Conservation (phyloP, 768 basidiomycete genomes). For the Lyophyllum semitale region DNA sequence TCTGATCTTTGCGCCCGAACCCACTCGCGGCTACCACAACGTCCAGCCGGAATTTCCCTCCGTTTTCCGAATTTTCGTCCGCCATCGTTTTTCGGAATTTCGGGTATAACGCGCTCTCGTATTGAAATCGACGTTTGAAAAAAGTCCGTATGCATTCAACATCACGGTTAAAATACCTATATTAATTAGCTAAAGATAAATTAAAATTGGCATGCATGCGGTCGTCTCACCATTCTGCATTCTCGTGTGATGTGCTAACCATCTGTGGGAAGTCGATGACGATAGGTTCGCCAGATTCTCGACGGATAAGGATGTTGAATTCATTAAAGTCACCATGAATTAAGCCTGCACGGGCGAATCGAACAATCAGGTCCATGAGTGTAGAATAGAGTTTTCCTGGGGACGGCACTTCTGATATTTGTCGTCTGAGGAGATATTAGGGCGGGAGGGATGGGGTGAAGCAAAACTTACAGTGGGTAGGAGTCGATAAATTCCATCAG, state of each 20-base stretch:
- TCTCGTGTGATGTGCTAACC: constrained; percentile 95
- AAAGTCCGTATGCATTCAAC: constrained; percentile 95
- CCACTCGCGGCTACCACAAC: constrained; percentile 94
- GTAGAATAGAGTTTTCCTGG: constrained; percentile 90
- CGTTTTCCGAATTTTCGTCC: constrained; percentile 38
- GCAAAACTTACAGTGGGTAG: constrained; percentile 77
- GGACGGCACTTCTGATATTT: constrained; percentile 79
- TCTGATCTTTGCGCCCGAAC: constrained; percentile 83
- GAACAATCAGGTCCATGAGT: constrained; percentile 95
- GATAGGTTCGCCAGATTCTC: constrained; percentile 72
- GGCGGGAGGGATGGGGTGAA: constrained; percentile 5
- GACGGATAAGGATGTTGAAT: constrained; percentile 94
- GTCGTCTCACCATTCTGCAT: constrained; percentile 85
- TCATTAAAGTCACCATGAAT: constrained; percentile 99
- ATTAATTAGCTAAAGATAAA: constrained; percentile 11
- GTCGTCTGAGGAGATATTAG: constrained; percentile 58
- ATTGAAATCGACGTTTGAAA: constrained; percentile 88
- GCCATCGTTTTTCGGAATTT: constrained; percentile 70
- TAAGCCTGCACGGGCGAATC: constrained; percentile 90
- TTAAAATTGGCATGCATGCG: constrained; percentile 1
- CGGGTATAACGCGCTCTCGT: constrained; percentile 89
- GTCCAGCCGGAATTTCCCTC: constrained; percentile 75
- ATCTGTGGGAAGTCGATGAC: constrained; percentile 99
- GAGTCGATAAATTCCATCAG: constrained; percentile 97
- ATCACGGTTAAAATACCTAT: constrained; percentile 98